Conservation (phyloP, 768 basidiomycete species). For the Tylopilus subfusipes region DNA sequence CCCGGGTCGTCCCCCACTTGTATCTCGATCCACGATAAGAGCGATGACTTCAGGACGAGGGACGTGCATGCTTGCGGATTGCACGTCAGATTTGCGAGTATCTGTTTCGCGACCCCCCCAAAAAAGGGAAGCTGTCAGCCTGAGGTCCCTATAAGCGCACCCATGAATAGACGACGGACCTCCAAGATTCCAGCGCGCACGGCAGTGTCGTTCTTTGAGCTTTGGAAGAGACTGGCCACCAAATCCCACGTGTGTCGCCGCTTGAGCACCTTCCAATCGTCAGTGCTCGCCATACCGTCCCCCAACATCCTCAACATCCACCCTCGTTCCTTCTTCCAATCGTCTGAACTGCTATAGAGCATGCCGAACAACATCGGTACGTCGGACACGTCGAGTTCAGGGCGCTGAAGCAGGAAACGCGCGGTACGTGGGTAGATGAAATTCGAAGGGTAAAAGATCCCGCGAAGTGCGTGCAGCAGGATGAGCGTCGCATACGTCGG, state of each 20-base stretch:
- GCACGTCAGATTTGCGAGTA: slow-evolving; percentile 71
- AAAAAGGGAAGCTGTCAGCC: neutral
- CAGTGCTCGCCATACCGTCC: slow-evolving; percentile 70
- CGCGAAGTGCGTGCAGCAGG: slow-evolving; percentile 75
- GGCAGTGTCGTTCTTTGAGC: slow-evolving; percentile 48
- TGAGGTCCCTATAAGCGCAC: neutral
- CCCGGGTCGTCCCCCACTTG: slow-evolving; percentile 39
- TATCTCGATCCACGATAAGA: slow-evolving; percentile 82
- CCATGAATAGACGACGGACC: slow-evolving; percentile 37
- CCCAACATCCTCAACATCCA: slow-evolving; percentile 86
- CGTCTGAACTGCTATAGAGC: slow-evolving; percentile 75
- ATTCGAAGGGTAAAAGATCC: slow-evolving; percentile 82
- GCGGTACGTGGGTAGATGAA: slow-evolving; percentile 86
- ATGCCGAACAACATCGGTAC: slow-evolving; percentile 90
- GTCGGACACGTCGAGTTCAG: slow-evolving; percentile 73
- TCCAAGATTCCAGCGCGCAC: slow-evolving; percentile 63
- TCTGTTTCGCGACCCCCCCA: slow-evolving; percentile 35
- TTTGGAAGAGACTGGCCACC: slow-evolving; percentile 77
- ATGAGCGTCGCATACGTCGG: slow-evolving; percentile 80
- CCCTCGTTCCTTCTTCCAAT: slow-evolving; percentile 82
- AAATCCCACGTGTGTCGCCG: slow-evolving; percentile 88
- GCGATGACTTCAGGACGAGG: slow-evolving; percentile 64
- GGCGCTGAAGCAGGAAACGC: slow-evolving; percentile 86
- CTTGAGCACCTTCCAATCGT: slow-evolving; percentile 80
- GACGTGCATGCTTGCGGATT: slow-evolving; percentile 67